phyloP scores from a whole-genome alignment of 2,329 filamentous ascomycete genomes.

The Akanthomyces uredinophilus region DNA sequence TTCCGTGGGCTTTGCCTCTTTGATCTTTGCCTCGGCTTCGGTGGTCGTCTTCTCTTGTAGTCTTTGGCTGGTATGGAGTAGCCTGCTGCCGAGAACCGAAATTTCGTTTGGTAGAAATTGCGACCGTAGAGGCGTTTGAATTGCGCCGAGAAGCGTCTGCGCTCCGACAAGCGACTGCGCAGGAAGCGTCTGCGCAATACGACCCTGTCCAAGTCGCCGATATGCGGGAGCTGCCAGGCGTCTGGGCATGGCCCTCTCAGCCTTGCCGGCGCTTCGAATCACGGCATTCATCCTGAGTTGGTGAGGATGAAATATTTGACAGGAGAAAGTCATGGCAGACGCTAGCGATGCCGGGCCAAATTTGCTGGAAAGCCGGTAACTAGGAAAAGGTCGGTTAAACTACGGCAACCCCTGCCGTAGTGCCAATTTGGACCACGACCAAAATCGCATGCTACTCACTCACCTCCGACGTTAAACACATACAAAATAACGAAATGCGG shows the following conservation, averaged over 20 bases:
- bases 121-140: slow-evolving; percentile 39
- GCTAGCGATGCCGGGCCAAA: slow-evolving; percentile 11
- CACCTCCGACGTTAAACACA: background rate
- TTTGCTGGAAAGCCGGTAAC: background rate
- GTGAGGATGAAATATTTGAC: slow-evolving; percentile 18
- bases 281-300: slow-evolving; percentile 41
- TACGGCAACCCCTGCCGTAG: background rate
- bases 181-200: slow-evolving; percentile 23
- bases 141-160: slow-evolving; percentile 23
- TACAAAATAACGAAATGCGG: background rate
- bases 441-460: background rate
- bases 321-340: slow-evolving; percentile 14
- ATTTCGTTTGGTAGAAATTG: slow-evolving; percentile 36
- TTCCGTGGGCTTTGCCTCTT: slow-evolving; percentile 27
- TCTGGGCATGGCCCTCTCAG: slow-evolving; percentile 35
- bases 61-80: slow-evolving; percentile 29
- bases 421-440: background rate
- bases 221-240: slow-evolving; percentile 39
- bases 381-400: slow-evolving; percentile 11
- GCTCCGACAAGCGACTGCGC: slow-evolving; percentile 20
- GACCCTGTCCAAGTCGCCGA: slow-evolving; percentile 29
- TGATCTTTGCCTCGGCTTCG: slow-evolving; percentile 26
- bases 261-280: slow-evolving; percentile 37
- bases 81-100: slow-evolving; percentile 30
- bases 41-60: slow-evolving; percentile 25